These are phyloP conservation scores for Omphalotus olearius DNA, from an alignment of 1,284 basidiomycete species.

Conservation along the genomic window DNA sequence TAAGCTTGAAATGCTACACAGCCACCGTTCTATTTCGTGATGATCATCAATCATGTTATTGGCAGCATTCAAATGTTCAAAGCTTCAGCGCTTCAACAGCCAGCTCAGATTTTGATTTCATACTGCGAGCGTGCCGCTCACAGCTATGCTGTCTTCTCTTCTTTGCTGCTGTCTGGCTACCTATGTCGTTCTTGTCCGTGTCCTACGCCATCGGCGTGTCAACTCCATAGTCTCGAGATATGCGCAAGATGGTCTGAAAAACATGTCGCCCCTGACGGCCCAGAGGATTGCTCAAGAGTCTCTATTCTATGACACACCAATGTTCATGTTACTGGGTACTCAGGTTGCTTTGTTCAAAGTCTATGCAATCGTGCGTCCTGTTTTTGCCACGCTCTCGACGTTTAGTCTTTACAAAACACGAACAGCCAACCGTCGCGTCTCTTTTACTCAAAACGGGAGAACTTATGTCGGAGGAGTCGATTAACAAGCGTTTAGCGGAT, in stretches of 20 bases:
- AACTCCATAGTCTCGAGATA: slow-evolving; percentile 1
- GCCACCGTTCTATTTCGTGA: too few species aligned
- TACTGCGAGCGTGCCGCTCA: too few species aligned
- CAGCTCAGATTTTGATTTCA: too few species aligned
- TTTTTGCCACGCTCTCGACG: background rate
- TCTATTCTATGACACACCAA: slow-evolving; percentile 7
- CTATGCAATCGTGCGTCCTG: slow-evolving; percentile 4
- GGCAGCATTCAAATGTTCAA: too few species aligned
- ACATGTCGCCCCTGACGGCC: slow-evolving; percentile 3
- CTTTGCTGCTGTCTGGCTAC: background rate
- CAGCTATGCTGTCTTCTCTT: background rate
- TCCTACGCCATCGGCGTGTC: slow-evolving; percentile 7
- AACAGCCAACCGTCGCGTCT: slow-evolving; percentile 3
- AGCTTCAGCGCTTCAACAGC: too few species aligned
- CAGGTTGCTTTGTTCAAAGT: slow-evolving; percentile 11
- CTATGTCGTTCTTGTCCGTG: slow-evolving; percentile 5
- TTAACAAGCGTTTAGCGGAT: slow-evolving; percentile 11
- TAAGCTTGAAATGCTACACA: too few species aligned
- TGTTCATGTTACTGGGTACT: slow-evolving; percentile 8
- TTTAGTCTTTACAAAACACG: background rate
- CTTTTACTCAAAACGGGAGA: slow-evolving; percentile 3
- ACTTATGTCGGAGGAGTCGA: background rate
- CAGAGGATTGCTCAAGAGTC: slow-evolving; percentile 8
- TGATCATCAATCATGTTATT: too few species aligned
- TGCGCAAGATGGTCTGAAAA: background rate